Percentiles rank a stretch among this genome's conserved stretches.
Conservation (phyloP, 768 basidiomycete species). For the Thelephora ganbajun region DNA sequence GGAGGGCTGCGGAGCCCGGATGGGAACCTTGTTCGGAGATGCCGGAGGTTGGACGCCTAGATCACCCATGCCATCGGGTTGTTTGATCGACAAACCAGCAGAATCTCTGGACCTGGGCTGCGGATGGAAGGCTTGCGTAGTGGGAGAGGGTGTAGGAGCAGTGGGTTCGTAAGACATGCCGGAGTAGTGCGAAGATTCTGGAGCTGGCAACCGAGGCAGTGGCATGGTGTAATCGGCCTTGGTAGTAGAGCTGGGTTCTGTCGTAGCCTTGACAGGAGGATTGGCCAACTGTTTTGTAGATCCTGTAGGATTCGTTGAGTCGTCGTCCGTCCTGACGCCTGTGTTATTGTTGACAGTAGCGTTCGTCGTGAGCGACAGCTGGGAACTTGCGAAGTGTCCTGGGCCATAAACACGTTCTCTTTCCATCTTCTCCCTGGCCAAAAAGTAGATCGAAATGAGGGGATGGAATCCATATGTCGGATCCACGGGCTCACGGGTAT, state of each 20-base stretch:
- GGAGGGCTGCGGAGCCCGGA: conserved; percentile 57
- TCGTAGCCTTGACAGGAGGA: conserved; percentile 16
- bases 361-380: conserved; percentile 43
- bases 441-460: conserved; percentile 90
- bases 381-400: conserved; percentile 88
- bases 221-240: conserved; percentile 74
- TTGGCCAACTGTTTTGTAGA: conserved; percentile 18
- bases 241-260: conserved; percentile 20
- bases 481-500: conserved; percentile 43
- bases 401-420: conserved; percentile 88
- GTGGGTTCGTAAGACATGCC: conserved; percentile 66
- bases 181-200: conserved; percentile 70
- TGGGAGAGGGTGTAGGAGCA: conserved; percentile 41
- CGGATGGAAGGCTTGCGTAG: conserved; percentile 37
- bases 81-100: conserved; percentile 30
- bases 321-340: conserved; percentile 8
- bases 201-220: conserved; percentile 67
- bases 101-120: conserved; percentile 56
- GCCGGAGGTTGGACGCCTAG: conserved; percentile 6
- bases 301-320: conserved; percentile 6
- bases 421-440: conserved; percentile 91
- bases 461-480: conserved; percentile 92
- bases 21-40: conserved; percentile 15
- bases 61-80: conserved; percentile 7
- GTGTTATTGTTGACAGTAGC: conserved; percentile 9